phyloP scores from a whole-genome alignment of 305 asterid species.

The Fraxinus greggii region DNA sequence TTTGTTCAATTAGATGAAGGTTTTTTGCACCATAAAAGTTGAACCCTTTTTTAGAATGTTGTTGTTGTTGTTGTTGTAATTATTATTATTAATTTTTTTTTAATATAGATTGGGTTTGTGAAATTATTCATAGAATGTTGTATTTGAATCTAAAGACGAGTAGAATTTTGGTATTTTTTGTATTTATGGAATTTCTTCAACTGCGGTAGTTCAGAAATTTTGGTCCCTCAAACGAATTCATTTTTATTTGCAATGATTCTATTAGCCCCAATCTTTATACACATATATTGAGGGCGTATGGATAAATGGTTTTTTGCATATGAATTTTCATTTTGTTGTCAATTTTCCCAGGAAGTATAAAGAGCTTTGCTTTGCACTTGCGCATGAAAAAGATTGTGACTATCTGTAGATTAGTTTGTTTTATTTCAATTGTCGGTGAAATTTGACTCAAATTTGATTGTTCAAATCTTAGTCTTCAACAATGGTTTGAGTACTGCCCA shows the following conservation, averaged over 20 bases:
- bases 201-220: not conserved
- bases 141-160: not conserved
- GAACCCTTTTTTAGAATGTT: not conserved
- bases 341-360: not conserved
- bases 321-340: not conserved
- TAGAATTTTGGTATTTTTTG: not conserved
- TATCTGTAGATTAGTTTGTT: not conserved
- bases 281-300: not conserved
- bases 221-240: not conserved
- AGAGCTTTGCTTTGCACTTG: not conserved
- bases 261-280: not conserved
- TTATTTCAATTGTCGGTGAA: not conserved
- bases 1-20: not conserved
- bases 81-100: not conserved
- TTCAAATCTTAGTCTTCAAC: slow-evolving; percentile 62
- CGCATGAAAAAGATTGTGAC: not conserved
- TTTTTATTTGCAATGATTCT: not conserved
- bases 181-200: not conserved
- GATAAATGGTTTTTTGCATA: not conserved
- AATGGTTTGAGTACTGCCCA: slow-evolving; percentile 93
- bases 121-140: not conserved
- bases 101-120: not conserved
- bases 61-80: too few species aligned
- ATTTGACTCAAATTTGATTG: slow-evolving; percentile 4
- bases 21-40: not conserved